These are phyloP conservation scores for Hebeloma cylindrosporum DNA, from an alignment of 768 basidiomycete genomes.

Conservation along the genomic window DNA sequence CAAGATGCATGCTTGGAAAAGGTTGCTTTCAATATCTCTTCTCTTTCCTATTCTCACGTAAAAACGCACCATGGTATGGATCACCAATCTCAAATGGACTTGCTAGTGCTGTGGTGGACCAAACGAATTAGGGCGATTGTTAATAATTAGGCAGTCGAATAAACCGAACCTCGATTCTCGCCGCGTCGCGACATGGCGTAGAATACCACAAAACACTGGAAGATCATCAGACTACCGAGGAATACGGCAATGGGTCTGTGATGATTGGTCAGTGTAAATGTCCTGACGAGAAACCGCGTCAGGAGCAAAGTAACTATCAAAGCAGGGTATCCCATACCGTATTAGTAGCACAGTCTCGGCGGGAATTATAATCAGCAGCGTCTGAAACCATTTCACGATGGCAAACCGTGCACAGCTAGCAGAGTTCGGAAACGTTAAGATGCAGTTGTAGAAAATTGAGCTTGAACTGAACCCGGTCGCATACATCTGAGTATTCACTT, in stretches of 20 bases:
- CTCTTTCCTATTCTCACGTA: too few species aligned
- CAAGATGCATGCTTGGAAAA: conserved; percentile 16
- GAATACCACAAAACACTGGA: conserved; percentile 25
- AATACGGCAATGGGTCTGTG: conserved; percentile 14
- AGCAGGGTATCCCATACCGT: conserved; percentile 22
- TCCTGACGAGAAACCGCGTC: conserved; percentile 10
- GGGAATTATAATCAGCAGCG: conserved; percentile 26
- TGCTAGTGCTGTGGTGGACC: conserved; percentile 8
- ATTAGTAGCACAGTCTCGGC: conserved; percentile 27
- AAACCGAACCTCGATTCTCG: conserved; percentile 22
- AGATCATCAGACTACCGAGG: conserved; percentile 20
- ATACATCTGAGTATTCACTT: conserved; percentile 7
- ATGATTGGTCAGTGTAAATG: conserved; percentile 21
- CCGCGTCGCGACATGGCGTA: conserved; percentile 28
- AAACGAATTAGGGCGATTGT: neutral
- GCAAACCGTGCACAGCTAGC: conserved; percentile 29
- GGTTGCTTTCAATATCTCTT: neutral
- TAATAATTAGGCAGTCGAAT: neutral
- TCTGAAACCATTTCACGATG: conserved; percentile 30
- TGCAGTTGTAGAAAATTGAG: neutral
- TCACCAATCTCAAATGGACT: conserved; percentile 11
- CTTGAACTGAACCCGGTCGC: neutral
- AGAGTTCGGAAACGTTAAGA: neutral
- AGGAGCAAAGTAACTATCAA: neutral
- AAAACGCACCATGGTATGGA: conserved; percentile 15